A percentile compares a stretch with the other conserved stretches of the same genome.
These are phyloP conservation scores for Pterocarpus santalinus DNA, from an alignment of 306 rosid species.

Conservation along the genomic window DNA sequence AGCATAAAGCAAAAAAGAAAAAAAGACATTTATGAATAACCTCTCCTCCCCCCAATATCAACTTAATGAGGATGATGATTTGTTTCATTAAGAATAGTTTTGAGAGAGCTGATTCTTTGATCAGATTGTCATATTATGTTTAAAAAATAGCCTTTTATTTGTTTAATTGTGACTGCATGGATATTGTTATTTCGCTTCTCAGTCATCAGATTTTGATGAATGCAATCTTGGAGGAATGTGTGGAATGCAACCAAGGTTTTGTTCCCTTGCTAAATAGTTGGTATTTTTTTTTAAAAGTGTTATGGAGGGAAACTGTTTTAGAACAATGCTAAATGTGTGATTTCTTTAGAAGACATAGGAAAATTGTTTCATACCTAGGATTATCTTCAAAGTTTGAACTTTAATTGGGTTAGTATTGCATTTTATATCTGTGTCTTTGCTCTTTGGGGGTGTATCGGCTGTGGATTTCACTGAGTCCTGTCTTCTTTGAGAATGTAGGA, in stretches of 20 bases:
- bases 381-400: background rate
- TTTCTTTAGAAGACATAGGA: background rate
- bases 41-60: background rate
- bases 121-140: background rate
- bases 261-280: background rate
- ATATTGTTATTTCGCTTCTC: background rate
- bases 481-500: background rate
- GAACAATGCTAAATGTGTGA: background rate
- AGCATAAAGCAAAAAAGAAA: background rate
- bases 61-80: slow-evolving; percentile 1
- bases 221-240: background rate
- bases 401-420: too few species aligned
- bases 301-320: background rate
- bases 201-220: background rate
- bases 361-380: background rate
- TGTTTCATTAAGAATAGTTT: background rate
- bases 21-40: background rate
- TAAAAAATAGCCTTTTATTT: background rate
- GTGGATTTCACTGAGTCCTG: background rate
- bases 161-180: background rate
- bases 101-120: background rate
- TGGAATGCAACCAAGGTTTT: background rate
- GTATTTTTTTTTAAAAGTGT: background rate
- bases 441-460: too few species aligned
- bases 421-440: too few species aligned